These are phyloP conservation scores for Albugo laibachii DNA, from an alignment of 352 stramenopile species.

Conservation along the genomic window DNA sequence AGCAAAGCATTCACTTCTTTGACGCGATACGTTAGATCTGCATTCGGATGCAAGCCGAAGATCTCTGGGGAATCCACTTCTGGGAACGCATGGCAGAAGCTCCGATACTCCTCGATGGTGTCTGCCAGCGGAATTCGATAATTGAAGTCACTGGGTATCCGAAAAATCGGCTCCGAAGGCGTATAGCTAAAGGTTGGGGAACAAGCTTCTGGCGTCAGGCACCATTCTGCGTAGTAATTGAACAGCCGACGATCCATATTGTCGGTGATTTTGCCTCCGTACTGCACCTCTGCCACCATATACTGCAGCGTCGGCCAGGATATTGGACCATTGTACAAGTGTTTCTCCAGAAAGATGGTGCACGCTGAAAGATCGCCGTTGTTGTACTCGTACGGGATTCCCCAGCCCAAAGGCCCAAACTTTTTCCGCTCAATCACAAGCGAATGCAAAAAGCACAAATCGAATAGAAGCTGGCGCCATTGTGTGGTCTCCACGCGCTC, in stretches of 20 bases:
- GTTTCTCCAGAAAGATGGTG: conserved; percentile 97
- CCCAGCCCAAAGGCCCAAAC: conserved; percentile 95
- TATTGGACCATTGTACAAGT: conserved; percentile 96
- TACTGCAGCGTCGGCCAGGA: conserved; percentile 97
- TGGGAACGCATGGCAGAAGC: conserved; percentile 88
- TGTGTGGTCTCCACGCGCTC: conserved; percentile 91
- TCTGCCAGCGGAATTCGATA: conserved; percentile 88
- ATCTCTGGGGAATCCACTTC: conserved; percentile 97
- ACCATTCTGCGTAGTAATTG: conserved; percentile 95
- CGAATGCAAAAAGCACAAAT: conserved; percentile 96
- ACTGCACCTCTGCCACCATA: conserved; percentile 97
- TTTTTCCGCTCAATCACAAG: conserved; percentile 97
- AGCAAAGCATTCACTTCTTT: conserved; percentile 93
- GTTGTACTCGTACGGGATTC: conserved; percentile 98
- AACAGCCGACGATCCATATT: conserved; percentile 95
- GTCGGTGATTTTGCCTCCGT: conserved; percentile 98
- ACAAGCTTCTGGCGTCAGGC: conserved; percentile 78
- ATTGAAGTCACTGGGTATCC: conserved; percentile 93
- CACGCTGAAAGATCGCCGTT: conserved; percentile 94
- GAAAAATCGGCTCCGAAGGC: conserved; percentile 84
- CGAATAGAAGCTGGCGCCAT: conserved; percentile 94
- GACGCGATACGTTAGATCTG: conserved; percentile 93
- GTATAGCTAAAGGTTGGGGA: conserved; percentile 88
- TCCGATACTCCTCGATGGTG: conserved; percentile 88
- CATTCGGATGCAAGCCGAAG: conserved; percentile 97